Base-by-base conservation (phyloP, 352 stramenopile genomes). In the Globisporangium irregulare region DNA sequence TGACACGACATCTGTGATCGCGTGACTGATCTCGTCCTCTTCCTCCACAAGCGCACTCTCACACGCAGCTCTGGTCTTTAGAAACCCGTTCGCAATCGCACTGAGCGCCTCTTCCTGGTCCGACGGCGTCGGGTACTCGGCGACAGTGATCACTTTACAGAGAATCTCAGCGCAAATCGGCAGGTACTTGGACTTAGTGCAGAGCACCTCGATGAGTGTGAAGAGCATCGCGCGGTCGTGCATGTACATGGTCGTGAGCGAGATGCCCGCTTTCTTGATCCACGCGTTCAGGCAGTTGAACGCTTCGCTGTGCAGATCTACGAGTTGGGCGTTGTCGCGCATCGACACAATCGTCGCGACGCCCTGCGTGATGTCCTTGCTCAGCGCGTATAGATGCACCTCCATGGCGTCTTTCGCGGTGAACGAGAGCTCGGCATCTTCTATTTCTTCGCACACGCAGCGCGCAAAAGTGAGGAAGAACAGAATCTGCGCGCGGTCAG, bases 361-460 rank as follows among this genome's bases (percentile, higher is more conserved):
- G 15, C 87, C 63, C 29, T 68, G 66, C 14, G 87, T 71, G 12
- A 91, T 61, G 7, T 83, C 73, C 54, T 59, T 70, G 59, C 84
- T 89, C 41, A 90, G 53, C 24, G 64, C 62, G 4, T 67, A 70
- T 5, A 92, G 68, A 24, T 84, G 71, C 73, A 82, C 58, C 53
- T 91, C 84, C 79, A 90, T 90, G 5, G 82, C 79, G 51, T 92
- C 84, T 20, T 84, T 88, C 36, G 76, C 78, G 9, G 69, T 68
- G 63, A 90, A 92, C 1, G 76, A 64, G 32, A 92, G 59, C 62
- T 91, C 78, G 18, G 79, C 82, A 24, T 89, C 79, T 48, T 87
- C 73, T 63, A 90, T 81, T 70, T 91, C 82, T 46, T 92, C 84
- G 64, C 82, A 89, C 12, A 92, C 72, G 67, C 76, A 90, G 18